Percentiles rank a stretch among this genome's conserved stretches.
Conservation (phyloP, 495 filamentous ascomycete genomes). For the Lasiosphaeria ovina region DNA sequence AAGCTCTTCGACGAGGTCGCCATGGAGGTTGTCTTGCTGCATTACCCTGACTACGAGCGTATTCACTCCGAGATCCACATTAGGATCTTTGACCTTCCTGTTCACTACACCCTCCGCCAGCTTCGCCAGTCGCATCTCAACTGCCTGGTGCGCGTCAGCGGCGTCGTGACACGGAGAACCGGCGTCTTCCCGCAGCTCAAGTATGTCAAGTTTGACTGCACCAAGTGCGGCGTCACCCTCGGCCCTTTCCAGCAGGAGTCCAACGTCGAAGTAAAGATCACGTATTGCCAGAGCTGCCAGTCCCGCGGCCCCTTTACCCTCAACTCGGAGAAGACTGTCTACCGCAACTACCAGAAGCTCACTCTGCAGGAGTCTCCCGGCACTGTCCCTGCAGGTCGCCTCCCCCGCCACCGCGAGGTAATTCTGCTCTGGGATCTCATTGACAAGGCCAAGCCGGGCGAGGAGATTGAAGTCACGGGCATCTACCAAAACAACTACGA, state of each 20-base stretch:
- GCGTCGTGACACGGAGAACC: slow-evolving; percentile 93
- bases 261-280: slow-evolving; percentile 91
- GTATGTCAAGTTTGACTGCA: slow-evolving; percentile 95
- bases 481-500: slow-evolving; percentile 99
- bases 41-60: slow-evolving; percentile 96
- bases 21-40: slow-evolving; percentile 88
- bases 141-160: slow-evolving; percentile 89
- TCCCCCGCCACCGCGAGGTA: slow-evolving; percentile 92
- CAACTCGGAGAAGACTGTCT: slow-evolving; percentile 98
- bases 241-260: slow-evolving; percentile 98
- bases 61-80: slow-evolving; percentile 99
- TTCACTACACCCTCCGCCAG: slow-evolving; percentile 95
- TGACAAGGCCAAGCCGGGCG: slow-evolving; percentile 93
- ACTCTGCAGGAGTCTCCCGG: slow-evolving; percentile 97
- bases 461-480: slow-evolving; percentile 96
- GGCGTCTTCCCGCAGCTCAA: slow-evolving; percentile 98
- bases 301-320: slow-evolving; percentile 92
- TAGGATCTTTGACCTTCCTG: slow-evolving; percentile 89
- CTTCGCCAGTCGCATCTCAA: slow-evolving; percentile 95
- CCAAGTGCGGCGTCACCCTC: slow-evolving; percentile 85
- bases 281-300: slow-evolving; percentile 97
- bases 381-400: slow-evolving; percentile 92
- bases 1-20: slow-evolving; percentile 97
- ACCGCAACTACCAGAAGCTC: slow-evolving; percentile 97
- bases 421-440: slow-evolving; percentile 97